Evolutionary conservation across 345 rosid genomes (phyloP), one percentile per base, ranked within the genome.

Genomic region (Turnera subulata): DNA sequence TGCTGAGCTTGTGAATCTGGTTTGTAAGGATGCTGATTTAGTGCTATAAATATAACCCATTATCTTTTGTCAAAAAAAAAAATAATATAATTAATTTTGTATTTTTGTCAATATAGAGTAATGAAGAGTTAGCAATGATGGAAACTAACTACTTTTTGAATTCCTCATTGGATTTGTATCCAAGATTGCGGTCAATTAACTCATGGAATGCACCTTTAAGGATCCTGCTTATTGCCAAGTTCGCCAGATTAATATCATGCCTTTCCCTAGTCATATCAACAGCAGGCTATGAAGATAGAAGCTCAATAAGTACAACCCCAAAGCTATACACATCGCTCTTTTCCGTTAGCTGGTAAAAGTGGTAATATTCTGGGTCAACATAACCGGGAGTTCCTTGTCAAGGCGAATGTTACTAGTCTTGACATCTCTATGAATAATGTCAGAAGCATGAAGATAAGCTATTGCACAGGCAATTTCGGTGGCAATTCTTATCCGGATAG

Each of bases 361-460:
- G 52, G n/a, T 26, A 6, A 15, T 58, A 58, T 32, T 40, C 62
- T 29, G 62, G 62, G 43, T 58, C 62, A 18, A 58, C 26, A 20
- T 58, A 58, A 29, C 62, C 53, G 6, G 53, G 62, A 3, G 62
- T 58, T 13, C 66, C 66, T 33, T 53, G 35, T 62, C 66, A 32
- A 62, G 66, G 24, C 49, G 56, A 16, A 61, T 61, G 47, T 50
- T 61, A 22, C 23, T 40, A 13, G 64, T 61, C 40, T 50, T 61
- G 2, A 61, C 40, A 15, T 61, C 56, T 6, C 50, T 20, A 18
- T 53, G 59, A 44, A 62, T 53, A 23, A 53, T 62, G 21, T 32
- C 66, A 29, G 45, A n/a, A 19, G 58, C 58, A 43, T 62, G 52
- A 6, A 50, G 66, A 14, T 62, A 53, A 32, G 52, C 45, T 22